Percentiles rank a stretch among this genome's conserved stretches.
Conservation (phyloP, 2,329 filamentous ascomycete genomes). For the Penicillium sp. region DNA sequence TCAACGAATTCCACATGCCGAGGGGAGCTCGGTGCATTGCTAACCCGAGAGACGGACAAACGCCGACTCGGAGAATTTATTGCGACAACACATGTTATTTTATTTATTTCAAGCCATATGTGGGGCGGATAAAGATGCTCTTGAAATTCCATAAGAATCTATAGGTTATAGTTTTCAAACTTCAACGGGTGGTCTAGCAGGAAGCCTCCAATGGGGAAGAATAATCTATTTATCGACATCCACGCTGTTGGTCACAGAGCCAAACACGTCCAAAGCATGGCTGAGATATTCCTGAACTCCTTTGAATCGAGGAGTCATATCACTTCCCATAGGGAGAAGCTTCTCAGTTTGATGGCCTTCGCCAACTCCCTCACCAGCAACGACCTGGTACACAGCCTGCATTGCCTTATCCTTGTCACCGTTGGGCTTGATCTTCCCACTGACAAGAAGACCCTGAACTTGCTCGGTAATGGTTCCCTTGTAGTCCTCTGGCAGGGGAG, state of each 20-base stretch:
- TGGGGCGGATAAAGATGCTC: neutral
- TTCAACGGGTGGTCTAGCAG: neutral
- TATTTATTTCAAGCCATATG: too few species aligned
- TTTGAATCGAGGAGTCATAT: neutral
- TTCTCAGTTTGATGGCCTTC: neutral
- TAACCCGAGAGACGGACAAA: conserved; percentile 26
- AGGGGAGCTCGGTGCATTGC: conserved; percentile 30
- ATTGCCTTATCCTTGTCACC: neutral
- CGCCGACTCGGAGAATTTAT: neutral
- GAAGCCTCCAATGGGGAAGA: neutral
- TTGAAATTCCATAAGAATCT: neutral
- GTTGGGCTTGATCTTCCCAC: neutral
- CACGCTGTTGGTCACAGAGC: neutral
- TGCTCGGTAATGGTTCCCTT: neutral
- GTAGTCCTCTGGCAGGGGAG: neutral
- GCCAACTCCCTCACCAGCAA: neutral
- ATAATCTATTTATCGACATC: neutral
- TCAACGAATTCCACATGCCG: conserved; percentile 1
- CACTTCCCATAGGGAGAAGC: neutral
- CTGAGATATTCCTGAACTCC: neutral
- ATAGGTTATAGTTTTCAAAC: neutral
- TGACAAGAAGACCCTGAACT: neutral
- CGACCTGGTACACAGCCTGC: neutral
- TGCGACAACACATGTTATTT: neutral
- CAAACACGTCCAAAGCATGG: neutral